Evolutionary conservation across 2,329 filamentous ascomycete genomes (phyloP), one percentile per base, ranked within the genome.

Genomic region (Claviceps paspali): DNA sequence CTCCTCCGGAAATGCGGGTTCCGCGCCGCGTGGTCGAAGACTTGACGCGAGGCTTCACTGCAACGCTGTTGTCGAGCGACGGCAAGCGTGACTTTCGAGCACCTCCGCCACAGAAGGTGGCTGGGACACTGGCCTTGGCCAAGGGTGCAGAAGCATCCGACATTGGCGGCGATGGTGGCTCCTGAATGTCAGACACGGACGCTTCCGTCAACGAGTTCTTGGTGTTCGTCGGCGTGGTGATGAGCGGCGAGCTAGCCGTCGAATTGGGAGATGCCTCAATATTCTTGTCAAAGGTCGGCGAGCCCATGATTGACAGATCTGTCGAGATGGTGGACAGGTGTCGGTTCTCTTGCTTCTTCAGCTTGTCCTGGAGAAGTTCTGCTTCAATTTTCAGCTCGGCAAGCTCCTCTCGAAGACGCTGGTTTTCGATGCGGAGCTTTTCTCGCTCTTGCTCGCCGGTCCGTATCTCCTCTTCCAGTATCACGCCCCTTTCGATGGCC

Each of bases 401-500:
- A 10, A 96, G 67, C 56, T 98, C 91, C 52, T 95, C 87, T 28
- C 85, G 78, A 43, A 96, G 64, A 35, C 88, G 73, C 60, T 98
- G 91, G 8, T 81, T 76, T 51, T 96, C 87, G 49, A 98, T 95
- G 35, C 91, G 77, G 43, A 98, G 65, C 6, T 66, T 62, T 58
- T 98, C 91, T 52, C 91, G 76, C 59, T 98, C 91, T 60, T 92
- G 82, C 53, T 98, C 91, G 33, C 85, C 84, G 31, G 76, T 72
- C 60, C 81, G 88, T 52, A 96, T 82, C 57, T 96, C 91, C 57
- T 95, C 87, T 55, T 98, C 91, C 62, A 95, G 73, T 70, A 98
- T 76, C 19, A 98, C 91, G 8, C 73, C 78, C 38, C 88, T 72
- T 62, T 98, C 91, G 48, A 98, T 92, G 4, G 87, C 76, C 39